Evolutionary conservation across 352 stramenopile genomes (phyloP).

Genomic region (Globisporangium nunn): DNA sequence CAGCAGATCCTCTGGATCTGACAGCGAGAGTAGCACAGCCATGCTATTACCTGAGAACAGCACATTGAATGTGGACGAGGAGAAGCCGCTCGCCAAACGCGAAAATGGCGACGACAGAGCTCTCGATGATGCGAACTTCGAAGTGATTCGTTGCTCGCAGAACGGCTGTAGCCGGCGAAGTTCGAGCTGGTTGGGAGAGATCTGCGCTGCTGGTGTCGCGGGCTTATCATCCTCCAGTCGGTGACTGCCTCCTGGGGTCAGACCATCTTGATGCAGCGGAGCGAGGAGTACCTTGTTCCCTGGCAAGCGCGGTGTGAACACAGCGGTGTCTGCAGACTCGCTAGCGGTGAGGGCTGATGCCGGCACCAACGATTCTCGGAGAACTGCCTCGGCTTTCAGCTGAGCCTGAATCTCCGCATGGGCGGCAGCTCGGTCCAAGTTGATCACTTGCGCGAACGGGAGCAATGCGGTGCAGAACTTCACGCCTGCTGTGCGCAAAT

Average conservation of each 20-base stretch:
- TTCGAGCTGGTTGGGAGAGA: neutral
- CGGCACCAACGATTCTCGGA: neutral
- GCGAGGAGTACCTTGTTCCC: constrained; percentile 22
- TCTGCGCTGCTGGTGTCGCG: neutral
- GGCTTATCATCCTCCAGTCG: neutral
- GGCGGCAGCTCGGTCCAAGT: constrained; percentile 21
- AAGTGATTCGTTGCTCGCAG: neutral
- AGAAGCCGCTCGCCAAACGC: neutral
- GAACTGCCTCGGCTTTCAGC: neutral
- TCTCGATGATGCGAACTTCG: neutral
- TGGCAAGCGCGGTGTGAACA: neutral
- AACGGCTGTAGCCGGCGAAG: neutral
- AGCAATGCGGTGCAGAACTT: constrained; percentile 52
- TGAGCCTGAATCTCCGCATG: neutral
- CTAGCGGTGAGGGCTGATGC: neutral
- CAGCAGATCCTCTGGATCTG: constrained; percentile 46
- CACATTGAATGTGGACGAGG: constrained; percentile 22
- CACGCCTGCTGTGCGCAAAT: constrained; percentile 38
- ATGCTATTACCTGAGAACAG: constrained; percentile 25
- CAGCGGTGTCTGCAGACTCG: neutral
- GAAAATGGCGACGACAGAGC: neutral
- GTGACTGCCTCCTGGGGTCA: neutral
- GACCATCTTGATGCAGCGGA: constrained; percentile 6
- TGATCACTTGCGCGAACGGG: constrained; percentile 52
- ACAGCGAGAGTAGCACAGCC: constrained; percentile 25